phyloP scores from a whole-genome alignment of 345 rosid genomes.

The Euclidium syriacum region DNA sequence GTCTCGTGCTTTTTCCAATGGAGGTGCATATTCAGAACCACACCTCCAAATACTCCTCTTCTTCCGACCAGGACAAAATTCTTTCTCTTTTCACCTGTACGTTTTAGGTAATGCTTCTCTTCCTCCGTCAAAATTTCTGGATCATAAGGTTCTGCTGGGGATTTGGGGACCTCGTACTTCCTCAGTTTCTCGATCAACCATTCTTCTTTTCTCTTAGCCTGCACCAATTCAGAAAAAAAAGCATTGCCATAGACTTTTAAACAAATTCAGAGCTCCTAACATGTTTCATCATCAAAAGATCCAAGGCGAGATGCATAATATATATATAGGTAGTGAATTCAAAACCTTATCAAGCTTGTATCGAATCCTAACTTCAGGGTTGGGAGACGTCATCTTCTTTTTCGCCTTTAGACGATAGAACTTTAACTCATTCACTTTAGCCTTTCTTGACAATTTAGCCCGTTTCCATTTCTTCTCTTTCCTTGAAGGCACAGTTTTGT shows the following conservation, averaged over 20 bases:
- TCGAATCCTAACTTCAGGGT: slow-evolving; percentile 88
- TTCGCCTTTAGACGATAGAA: slow-evolving; percentile 82
- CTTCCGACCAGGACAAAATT: slow-evolving; percentile 82
- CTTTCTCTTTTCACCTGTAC: slow-evolving; percentile 86
- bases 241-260: neutral
- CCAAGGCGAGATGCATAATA: neutral
- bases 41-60: slow-evolving; percentile 95
- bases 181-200: slow-evolving; percentile 91
- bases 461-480: slow-evolving; percentile 43
- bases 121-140: slow-evolving; percentile 88
- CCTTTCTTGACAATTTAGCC: slow-evolving; percentile 54
- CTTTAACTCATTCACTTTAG: slow-evolving; percentile 72
- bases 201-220: slow-evolving; percentile 87
- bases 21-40: slow-evolving; percentile 91
- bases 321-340: neutral
- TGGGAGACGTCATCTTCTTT: slow-evolving; percentile 92
- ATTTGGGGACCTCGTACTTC: slow-evolving; percentile 58
- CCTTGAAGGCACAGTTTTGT: slow-evolving; percentile 21
- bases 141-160: slow-evolving; percentile 57
- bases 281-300: neutral
- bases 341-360: slow-evolving; percentile 87
- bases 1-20: slow-evolving; percentile 98
- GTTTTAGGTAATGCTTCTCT: slow-evolving; percentile 85
- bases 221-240: neutral
- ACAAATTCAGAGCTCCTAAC: neutral